A percentile compares a stretch with the other conserved stretches of the same genome.
These are phyloP conservation scores for Aspergillus thermomutatus DNA, from an alignment of 2,329 filamentous ascomycete genomes.

Conservation along the genomic window DNA sequence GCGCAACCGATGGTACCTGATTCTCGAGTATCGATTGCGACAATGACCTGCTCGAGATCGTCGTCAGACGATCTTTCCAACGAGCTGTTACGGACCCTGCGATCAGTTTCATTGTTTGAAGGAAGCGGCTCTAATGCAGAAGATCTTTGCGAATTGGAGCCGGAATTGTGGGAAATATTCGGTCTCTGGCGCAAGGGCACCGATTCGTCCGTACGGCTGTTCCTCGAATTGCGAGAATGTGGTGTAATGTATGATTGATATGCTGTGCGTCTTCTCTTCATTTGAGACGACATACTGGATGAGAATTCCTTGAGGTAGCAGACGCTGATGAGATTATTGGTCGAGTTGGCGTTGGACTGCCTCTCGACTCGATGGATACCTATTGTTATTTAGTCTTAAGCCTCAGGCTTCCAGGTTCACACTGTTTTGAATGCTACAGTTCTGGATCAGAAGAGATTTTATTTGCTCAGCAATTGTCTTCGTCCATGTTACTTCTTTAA, in stretches of 20 bases:
- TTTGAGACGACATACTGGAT: constrained; percentile 3
- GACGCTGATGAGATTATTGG: background rate
- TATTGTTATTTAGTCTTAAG: background rate
- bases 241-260: background rate
- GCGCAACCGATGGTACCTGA: constrained; percentile 74
- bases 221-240: constrained; percentile 1
- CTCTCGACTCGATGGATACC: background rate
- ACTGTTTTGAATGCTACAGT: background rate
- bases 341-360: background rate
- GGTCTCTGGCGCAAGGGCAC: background rate
- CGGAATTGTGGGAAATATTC: background rate
- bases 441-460: background rate
- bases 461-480: background rate
- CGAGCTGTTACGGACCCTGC: constrained; percentile 23
- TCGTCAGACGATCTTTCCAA: constrained; percentile 38
- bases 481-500: constrained; percentile 4
- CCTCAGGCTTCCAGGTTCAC: background rate
- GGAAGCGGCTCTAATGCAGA: constrained; percentile 7
- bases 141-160: constrained; percentile 3
- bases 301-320: background rate
- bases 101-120: constrained; percentile 7
- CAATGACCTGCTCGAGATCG: constrained; percentile 67
- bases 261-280: constrained; percentile 9
- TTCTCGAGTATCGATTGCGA: constrained; percentile 75
- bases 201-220: background rate